Base-by-base conservation (phyloP, 805 yeast genomes). In the Spathaspora hagerdaliae region DNA sequence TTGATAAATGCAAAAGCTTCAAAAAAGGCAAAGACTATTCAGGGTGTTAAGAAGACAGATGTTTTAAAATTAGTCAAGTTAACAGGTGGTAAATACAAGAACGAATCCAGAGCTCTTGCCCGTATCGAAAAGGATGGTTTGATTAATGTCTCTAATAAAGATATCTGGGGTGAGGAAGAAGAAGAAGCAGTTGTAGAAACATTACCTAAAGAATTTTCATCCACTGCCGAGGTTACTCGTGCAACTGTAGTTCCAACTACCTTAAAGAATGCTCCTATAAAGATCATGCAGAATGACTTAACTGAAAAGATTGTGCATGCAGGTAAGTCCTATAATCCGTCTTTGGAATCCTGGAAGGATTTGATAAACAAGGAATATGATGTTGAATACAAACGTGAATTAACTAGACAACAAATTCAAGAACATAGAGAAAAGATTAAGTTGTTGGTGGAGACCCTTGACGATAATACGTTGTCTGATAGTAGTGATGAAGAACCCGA, bases 271-370 rank as follows among this genome's bases (percentile, higher is more conserved):
- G 69, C 68, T 2, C 83, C 95, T 1, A 60, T 82, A n/a, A 55
- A 56, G 36, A 77, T 87, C 13, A 75, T 71, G 47, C 74, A 74
- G n/a, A 56, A 67, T 39, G 82, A 73, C 14, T 63, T 54, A 1
- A 46, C 52, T 11, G 55, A 58, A 8, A 56, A 58, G 36, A 36
- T 82, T 3, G 90, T 96, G 10, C 83, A 84, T 55, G 94, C 84
- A 1, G 98, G 98, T 45, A 87, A 85, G 62, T 91, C 98, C 2
- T 94, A 89, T 60, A 94, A 94, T 60, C 99, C 99, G 26, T 77
- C 92, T 10, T 71, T 83, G 51, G 85, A 83, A 45, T 80, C 86
- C 27, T 94, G 99, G 99, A 81, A 81, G 55, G 65, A 64, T 14
- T 74, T 91, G 54, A 78, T 94, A 43, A 70, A 78, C 43, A 69